Base-by-base conservation (phyloP, 2,329 filamentous ascomycete species). In the Trichoderma aggressivum region DNA sequence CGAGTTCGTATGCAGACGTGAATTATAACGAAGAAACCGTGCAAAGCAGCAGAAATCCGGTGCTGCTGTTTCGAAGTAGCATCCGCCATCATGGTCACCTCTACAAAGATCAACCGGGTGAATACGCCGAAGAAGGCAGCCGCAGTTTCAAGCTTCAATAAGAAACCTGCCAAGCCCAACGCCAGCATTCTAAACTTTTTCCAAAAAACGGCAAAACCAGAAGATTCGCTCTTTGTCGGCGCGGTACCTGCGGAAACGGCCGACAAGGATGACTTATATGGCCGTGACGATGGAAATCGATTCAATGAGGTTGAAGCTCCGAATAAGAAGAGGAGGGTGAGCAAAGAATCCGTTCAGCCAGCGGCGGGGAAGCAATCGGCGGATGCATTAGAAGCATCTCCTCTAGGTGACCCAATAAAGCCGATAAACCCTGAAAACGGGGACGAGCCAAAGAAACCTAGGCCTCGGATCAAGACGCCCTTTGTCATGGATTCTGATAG, bases 151-250 rank as follows among this genome's bases (percentile, higher is more conserved):
- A 71, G 75, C 30, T 62, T 76, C 5, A 71, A 76, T n/a, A 82
- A 81, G 74, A 82, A 80, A 64, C 77, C 82, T 4, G 75, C 76
- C 24, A 82, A 82, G 50, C 82, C 83, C 0, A 93, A 92, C 75
- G 84, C 85, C 7, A 93, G 90, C 73, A 93, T 94, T 36, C 81
- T 93, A 16, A 93, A 81, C 73, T 94, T 93, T 79, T 94, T 94
- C 78, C 90, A 92, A 76, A 94, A 93, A 77, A 84, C 88, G 0
- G 86, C 88, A 50, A 86, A 87, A 66, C 82, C 86, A 70, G 85
- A 91, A 73, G 83, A 89, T 70, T 83, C 84, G 24, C 84, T 92
- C 11, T 91, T 92, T 74, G 79, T 85, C 0, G 81, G 78, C n/a
- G 74, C 77, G 2, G 75, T 75, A 10, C n/a, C 70, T 14, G 70